Evolutionary conservation across 306 rosid genomes (phyloP).

Genomic region (Quercus gilva): DNA sequence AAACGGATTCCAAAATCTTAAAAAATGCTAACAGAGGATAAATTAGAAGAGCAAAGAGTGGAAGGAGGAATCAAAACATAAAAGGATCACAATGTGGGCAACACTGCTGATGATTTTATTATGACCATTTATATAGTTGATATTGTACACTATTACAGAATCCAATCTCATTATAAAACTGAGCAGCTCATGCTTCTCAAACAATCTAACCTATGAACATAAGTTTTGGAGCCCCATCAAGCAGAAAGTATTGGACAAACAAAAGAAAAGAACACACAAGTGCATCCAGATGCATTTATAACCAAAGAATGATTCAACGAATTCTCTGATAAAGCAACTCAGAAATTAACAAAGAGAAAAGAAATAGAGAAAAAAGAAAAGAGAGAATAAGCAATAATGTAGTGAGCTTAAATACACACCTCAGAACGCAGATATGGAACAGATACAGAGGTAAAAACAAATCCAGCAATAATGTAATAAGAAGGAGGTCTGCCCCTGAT

Average conservation of each 20-base stretch:
- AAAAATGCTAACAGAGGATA: conserved; percentile 1
- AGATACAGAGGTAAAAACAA: conserved; percentile 79
- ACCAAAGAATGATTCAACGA: neutral
- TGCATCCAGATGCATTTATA: neutral
- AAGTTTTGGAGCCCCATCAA: neutral
- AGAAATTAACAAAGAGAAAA: neutral
- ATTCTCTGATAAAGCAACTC: neutral
- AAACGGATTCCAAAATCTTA: neutral
- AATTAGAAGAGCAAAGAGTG: neutral
- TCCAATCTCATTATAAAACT: neutral
- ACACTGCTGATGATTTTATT: neutral
- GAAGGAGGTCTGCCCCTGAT: conserved; percentile 93
- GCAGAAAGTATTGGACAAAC: neutral
- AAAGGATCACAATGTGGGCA: neutral
- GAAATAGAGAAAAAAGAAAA: neutral
- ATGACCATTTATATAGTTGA: neutral
- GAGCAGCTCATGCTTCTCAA: neutral
- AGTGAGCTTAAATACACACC: conserved; percentile 47
- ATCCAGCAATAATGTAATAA: conserved; percentile 89
- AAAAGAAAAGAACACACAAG: neutral
- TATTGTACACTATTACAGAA: neutral
- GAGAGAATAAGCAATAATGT: neutral
- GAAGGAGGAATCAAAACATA: neutral
- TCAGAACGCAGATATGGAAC: conserved; percentile 98
- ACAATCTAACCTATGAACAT: neutral